Evolutionary conservation across 1,284 basidiomycete genomes (phyloP).

Genomic region (Vanrija humicola): DNA sequence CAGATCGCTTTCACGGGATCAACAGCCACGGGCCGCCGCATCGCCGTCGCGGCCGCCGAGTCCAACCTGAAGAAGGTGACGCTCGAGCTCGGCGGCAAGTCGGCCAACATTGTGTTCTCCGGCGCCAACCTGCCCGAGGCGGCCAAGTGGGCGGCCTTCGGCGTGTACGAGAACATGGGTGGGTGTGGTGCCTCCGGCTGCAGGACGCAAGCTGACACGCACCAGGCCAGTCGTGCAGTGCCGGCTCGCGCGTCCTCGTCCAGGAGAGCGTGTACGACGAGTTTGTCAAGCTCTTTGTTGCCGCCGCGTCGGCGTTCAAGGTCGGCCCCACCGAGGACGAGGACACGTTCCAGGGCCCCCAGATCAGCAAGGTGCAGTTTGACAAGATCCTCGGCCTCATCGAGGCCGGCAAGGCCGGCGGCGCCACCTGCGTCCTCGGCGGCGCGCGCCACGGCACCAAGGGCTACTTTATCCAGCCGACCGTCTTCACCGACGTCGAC

Average conservation of each 20-base stretch:
- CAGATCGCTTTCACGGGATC: conserved; percentile 53
- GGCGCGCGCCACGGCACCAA: conserved; percentile 53
- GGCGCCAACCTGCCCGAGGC: background rate
- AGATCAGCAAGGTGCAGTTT: conserved; percentile 76
- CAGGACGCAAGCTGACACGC: background rate
- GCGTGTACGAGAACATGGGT: conserved; percentile 5
- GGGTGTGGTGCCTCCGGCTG: too few relatives aligned
- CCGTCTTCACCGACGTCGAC: conserved; percentile 34
- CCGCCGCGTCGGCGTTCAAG: conserved; percentile 61
- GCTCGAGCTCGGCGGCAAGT: conserved; percentile 52
- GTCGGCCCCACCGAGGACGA: conserved; percentile 73
- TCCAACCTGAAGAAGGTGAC: conserved; percentile 56
- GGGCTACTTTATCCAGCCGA: conserved; percentile 47
- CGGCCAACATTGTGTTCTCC: conserved; percentile 1
- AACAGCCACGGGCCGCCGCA: conserved; percentile 74
- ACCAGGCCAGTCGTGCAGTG: conserved; percentile 39
- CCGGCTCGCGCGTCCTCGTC: conserved; percentile 61
- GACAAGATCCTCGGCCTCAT: conserved; percentile 83
- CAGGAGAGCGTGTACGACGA: conserved; percentile 74
- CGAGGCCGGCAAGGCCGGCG: conserved; percentile 72
- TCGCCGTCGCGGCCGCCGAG: conserved; percentile 76
- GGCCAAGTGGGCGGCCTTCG: too few relatives aligned
- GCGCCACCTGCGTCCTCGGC: conserved; percentile 68
- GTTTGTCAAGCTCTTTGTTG: conserved; percentile 64
- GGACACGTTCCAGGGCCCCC: conserved; percentile 65